Conservation (phyloP, 148 eudicot species). For the Arbutus unedo region DNA sequence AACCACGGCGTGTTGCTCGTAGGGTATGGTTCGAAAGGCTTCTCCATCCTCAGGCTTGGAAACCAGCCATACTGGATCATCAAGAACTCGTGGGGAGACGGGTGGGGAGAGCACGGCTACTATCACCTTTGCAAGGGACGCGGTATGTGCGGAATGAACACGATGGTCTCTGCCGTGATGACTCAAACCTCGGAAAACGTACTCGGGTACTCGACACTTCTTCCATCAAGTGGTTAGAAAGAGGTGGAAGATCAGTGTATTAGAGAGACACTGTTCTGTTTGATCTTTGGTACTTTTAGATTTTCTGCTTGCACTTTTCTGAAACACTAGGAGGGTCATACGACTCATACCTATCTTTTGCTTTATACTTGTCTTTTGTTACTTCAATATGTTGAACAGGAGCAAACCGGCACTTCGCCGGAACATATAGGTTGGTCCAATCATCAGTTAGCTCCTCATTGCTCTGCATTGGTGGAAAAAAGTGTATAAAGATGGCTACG, state of each 20-base stretch:
- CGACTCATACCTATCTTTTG: too few species aligned
- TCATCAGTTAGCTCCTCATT: too few species aligned
- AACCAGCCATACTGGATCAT: conserved; percentile 80
- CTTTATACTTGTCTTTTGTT: neutral
- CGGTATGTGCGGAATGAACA: conserved; percentile 82
- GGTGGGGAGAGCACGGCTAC: conserved; percentile 84
- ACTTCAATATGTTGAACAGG: neutral
- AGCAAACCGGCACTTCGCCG: too few species aligned
- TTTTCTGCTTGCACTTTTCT: neutral
- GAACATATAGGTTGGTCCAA: too few species aligned
- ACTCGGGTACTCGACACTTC: neutral
- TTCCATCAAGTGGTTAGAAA: neutral
- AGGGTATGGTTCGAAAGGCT: conserved; percentile 74
- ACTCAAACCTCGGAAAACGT: conserved; percentile 24
- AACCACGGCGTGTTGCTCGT: conserved; percentile 82
- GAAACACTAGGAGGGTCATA: too few species aligned
- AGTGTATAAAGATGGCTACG: too few species aligned
- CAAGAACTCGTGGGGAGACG: conserved; percentile 91
- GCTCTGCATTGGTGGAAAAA: too few species aligned
- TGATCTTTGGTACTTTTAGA: neutral
- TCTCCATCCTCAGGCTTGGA: conserved; percentile 62
- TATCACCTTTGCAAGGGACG: conserved; percentile 66
- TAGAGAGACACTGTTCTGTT: neutral
- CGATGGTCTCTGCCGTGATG: conserved; percentile 81
- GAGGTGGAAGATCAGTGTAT: neutral